A percentile compares a stretch with the other conserved stretches of the same genome.
Conservation (phyloP, 257 asterid genomes). For the Rubia yunnanensis region DNA sequence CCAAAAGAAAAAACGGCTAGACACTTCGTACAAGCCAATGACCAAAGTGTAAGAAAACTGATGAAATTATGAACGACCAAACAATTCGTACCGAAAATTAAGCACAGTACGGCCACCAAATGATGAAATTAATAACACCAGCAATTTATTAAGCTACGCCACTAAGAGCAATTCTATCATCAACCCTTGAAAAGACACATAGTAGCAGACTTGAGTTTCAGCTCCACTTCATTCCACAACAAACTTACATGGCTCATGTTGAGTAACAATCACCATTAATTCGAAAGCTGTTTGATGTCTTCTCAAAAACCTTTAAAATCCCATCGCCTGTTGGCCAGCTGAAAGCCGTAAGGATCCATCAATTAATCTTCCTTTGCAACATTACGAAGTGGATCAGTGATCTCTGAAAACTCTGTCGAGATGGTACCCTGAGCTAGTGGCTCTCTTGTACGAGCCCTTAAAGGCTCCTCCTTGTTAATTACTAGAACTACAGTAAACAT, state of each 20-base stretch:
- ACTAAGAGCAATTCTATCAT: background rate
- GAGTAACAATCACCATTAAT: background rate
- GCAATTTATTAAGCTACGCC: background rate
- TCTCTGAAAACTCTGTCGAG: background rate
- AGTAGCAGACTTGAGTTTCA: background rate
- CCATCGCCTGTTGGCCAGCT: background rate
- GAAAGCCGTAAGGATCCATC: background rate
- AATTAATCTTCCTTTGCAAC: background rate
- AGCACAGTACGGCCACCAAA: background rate
- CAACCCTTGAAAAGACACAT: background rate
- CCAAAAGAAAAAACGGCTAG: no score
- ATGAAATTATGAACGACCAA: background rate
- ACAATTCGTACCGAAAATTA: background rate
- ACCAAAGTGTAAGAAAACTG: background rate
- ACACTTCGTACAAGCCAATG: no score
- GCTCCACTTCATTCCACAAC: background rate
- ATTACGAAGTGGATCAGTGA: background rate
- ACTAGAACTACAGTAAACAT: slow-evolving; percentile 1
- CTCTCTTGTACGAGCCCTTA: slow-evolving; percentile 2
- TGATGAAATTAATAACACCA: background rate
- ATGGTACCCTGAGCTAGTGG: background rate
- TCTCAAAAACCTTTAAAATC: background rate
- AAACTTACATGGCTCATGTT: background rate
- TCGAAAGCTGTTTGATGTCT: background rate
- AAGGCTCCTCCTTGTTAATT: slow-evolving; percentile 5